phyloP scores from a whole-genome alignment of 106 monocot genomes.

The Ottelia alismoides region DNA sequence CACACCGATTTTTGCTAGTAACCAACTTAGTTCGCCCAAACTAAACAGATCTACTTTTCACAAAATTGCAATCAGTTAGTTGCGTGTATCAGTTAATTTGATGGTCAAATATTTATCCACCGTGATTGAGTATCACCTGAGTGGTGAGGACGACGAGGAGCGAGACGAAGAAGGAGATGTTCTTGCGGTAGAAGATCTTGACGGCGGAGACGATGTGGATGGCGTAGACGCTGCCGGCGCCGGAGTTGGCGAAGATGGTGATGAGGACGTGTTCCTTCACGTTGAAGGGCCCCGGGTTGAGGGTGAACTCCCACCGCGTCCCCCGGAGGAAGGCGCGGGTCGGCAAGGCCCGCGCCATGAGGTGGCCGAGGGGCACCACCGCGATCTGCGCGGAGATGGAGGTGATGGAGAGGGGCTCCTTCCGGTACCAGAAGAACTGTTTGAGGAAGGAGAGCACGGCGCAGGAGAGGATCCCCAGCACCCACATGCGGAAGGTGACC shows the following conservation, averaged over 20 bases:
- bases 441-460: constrained; percentile 18
- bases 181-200: constrained; percentile 40
- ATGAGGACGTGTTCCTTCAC: constrained; percentile 78
- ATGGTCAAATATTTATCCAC: not conserved
- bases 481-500: constrained; percentile 34
- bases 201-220: constrained; percentile 54
- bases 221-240: constrained; percentile 51
- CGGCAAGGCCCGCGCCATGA: constrained; percentile 40
- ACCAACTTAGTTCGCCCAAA: too few relatives aligned
- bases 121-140: constrained; percentile 36
- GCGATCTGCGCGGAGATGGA: constrained; percentile 63
- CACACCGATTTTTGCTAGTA: not conserved
- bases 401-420: constrained; percentile 48
- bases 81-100: too few relatives aligned
- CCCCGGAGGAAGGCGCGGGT: constrained; percentile 19
- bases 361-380: constrained; percentile 49
- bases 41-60: too few relatives aligned
- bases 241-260: constrained; percentile 74
- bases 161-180: constrained; percentile 48
- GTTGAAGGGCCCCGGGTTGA: constrained; percentile 73
- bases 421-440: constrained; percentile 61
- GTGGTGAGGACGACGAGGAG: constrained; percentile 60
- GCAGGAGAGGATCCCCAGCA: constrained; percentile 13
- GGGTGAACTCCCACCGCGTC: constrained; percentile 34
- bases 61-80: too few relatives aligned